Evolutionary conservation across 495 filamentous ascomycete genomes (phyloP).

Genomic region (Astrothelium subdiscretum): DNA sequence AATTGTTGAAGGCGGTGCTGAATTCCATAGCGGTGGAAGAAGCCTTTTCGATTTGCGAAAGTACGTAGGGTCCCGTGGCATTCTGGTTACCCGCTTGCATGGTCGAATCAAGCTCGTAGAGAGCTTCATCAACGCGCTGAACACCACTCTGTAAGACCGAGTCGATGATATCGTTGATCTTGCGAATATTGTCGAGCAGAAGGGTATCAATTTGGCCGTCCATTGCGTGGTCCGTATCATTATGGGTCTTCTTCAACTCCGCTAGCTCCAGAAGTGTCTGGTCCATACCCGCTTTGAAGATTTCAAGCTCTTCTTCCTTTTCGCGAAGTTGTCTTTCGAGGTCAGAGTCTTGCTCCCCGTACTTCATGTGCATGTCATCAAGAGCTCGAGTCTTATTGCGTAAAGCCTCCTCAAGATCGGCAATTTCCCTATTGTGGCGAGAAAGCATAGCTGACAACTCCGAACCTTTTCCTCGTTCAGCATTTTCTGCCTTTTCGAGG

Average conservation of each 20-base stretch:
- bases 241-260: slow-evolving; percentile 55
- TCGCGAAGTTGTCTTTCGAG: slow-evolving; percentile 72
- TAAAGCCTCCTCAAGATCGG: slow-evolving; percentile 86
- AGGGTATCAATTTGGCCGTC: slow-evolving; percentile 87
- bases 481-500: slow-evolving; percentile 81
- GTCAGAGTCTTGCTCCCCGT: slow-evolving; percentile 71
- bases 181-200: slow-evolving; percentile 70
- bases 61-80: slow-evolving; percentile 86
- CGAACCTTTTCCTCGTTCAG: slow-evolving; percentile 81
- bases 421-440: slow-evolving; percentile 94
- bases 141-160: slow-evolving; percentile 90
- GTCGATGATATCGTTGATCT: slow-evolving; percentile 96
- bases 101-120: slow-evolving; percentile 92
- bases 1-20: slow-evolving; percentile 93
- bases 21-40: slow-evolving; percentile 92
- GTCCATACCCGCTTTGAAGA: slow-evolving; percentile 94
- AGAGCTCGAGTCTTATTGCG: slow-evolving; percentile 78
- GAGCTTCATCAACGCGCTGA: slow-evolving; percentile 85
- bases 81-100: slow-evolving; percentile 99
- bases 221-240: slow-evolving; percentile 66
- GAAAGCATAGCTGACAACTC: slow-evolving; percentile 89
- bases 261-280: slow-evolving; percentile 84
- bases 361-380: slow-evolving; percentile 68
- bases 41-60: slow-evolving; percentile 95
- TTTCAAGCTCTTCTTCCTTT: slow-evolving; percentile 94